These are phyloP conservation scores for Rostrohypoxylon terebratum DNA, from an alignment of 495 filamentous ascomycete genomes.

Conservation along the genomic window DNA sequence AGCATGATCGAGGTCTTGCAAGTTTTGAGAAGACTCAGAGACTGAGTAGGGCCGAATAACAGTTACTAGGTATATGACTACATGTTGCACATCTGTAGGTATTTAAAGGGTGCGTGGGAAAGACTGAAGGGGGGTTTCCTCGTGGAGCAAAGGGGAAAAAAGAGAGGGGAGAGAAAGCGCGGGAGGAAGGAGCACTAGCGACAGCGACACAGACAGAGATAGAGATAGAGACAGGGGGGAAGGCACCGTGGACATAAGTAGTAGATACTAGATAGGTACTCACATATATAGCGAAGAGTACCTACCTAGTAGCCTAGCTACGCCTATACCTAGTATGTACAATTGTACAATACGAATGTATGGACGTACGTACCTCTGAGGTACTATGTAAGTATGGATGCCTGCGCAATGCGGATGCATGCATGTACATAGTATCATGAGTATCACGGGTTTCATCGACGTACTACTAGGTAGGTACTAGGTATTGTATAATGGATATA, in stretches of 20 bases:
- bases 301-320: background rate
- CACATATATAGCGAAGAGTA: background rate
- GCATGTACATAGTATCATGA: background rate
- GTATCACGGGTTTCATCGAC: no score
- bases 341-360: no score
- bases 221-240: background rate
- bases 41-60: slow-evolving; percentile 49
- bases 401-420: no score
- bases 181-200: slow-evolving; percentile 8
- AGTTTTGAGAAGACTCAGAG: slow-evolving; percentile 10
- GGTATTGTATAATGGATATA: background rate
- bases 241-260: background rate
- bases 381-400: background rate
- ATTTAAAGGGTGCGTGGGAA: background rate
- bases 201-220: background rate
- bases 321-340: background rate
- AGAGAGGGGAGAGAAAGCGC: background rate
- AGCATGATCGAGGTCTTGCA: slow-evolving; percentile 13
- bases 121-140: background rate
- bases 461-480: no score
- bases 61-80: no score
- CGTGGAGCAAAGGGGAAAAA: slow-evolving; percentile 8
- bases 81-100: background rate
- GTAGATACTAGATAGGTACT: background rate
- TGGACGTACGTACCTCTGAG: background rate